Evolutionary conservation across 176 grass and related monocot genomes (phyloP).

Genomic region (Carex littledalei): DNA sequence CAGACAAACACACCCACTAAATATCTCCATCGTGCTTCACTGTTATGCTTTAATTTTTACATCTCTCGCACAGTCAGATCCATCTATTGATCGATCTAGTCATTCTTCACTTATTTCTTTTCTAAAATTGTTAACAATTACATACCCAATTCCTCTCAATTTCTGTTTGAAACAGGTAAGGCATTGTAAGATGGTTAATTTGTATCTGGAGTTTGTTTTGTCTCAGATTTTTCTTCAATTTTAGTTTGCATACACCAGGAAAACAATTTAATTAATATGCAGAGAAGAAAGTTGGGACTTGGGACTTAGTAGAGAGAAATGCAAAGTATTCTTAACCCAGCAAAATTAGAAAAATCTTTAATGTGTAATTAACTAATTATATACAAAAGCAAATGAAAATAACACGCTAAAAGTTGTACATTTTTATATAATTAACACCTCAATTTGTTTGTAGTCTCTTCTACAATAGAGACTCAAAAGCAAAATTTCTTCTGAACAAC

Average conservation of each 20-base stretch:
- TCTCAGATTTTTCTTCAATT: not conserved
- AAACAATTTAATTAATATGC: not conserved
- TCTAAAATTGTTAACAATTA: not conserved
- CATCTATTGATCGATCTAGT: slow-evolving; percentile 11
- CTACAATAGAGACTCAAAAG: slow-evolving; percentile 4
- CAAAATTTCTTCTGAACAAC: slow-evolving; percentile 16
- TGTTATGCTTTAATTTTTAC: not conserved
- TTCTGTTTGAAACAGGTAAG: not conserved
- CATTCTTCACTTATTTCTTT: not conserved
- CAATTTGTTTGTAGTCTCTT: slow-evolving; percentile 9
- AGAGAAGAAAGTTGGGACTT: not conserved
- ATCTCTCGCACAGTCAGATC: not conserved
- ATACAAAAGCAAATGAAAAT: slow-evolving; percentile 13
- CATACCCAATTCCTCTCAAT: not conserved
- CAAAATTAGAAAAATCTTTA: not conserved
- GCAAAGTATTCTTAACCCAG: not conserved
- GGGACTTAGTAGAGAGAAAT: not conserved
- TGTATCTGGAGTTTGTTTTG: not conserved
- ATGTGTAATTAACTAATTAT: not conserved
- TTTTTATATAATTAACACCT: slow-evolving; percentile 12
- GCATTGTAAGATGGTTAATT: not conserved
- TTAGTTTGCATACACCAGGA: not conserved
- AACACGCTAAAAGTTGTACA: slow-evolving; percentile 1
- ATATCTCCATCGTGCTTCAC: slow-evolving; percentile 13
- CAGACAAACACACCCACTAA: not conserved